Conservation (phyloP, 306 rosid species). For the Pyrus pyrifolia region DNA sequence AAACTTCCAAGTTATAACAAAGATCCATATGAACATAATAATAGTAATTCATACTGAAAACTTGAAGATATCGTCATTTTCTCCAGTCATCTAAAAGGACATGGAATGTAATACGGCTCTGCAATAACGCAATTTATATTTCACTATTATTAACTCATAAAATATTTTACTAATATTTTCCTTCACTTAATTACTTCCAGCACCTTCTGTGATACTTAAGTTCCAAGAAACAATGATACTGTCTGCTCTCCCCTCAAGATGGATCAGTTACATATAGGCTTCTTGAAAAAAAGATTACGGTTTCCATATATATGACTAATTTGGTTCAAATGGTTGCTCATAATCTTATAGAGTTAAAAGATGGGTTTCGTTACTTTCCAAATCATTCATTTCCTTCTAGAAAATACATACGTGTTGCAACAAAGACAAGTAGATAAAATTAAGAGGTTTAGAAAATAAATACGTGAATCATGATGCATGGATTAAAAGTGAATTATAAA, state of each 20-base stretch:
- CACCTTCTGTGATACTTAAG: neutral
- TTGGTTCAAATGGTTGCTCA: neutral
- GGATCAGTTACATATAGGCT: neutral
- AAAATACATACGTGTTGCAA: neutral
- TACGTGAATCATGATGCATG: neutral
- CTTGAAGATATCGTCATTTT: neutral
- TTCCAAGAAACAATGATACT: neutral
- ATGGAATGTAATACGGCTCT: neutral
- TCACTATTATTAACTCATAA: neutral
- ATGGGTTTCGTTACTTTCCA: neutral
- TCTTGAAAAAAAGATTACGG: neutral
- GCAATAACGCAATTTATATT: neutral
- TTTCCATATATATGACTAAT: neutral
- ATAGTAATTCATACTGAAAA: neutral
- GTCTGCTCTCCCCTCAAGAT: neutral
- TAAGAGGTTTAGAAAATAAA: neutral
- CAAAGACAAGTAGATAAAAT: neutral
- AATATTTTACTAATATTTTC: neutral
- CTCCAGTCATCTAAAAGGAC: neutral
- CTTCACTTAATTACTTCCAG: neutral
- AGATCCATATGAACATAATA: neutral
- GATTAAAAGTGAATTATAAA: neutral
- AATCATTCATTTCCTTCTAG: neutral
- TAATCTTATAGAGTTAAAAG: neutral
- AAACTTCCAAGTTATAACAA: neutral